These are phyloP conservation scores for Cystobasidiaceae sp. DNA, from an alignment of 1,284 basidiomycete genomes.

Conservation along the genomic window DNA sequence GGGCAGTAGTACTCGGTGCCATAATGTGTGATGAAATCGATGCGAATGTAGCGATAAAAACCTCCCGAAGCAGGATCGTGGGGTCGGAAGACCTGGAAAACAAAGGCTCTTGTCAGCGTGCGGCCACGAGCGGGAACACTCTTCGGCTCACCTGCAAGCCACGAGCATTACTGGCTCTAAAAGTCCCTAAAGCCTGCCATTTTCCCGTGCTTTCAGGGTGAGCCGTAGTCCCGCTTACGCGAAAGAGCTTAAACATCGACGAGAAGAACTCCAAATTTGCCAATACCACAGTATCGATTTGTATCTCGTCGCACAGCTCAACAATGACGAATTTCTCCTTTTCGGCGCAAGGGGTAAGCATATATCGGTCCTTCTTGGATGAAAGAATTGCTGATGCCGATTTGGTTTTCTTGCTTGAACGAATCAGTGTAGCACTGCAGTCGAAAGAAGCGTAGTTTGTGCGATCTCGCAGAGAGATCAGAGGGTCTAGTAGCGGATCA, in stretches of 20 bases:
- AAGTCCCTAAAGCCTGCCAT: constrained; percentile 59
- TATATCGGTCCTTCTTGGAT: constrained; percentile 88
- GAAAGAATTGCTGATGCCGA: constrained; percentile 78
- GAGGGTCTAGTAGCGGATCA: constrained; percentile 34
- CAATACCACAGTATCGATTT: constrained; percentile 90
- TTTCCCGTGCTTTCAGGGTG: constrained; percentile 41
- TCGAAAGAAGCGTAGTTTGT: constrained; percentile 94
- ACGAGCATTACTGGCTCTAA: constrained; percentile 79
- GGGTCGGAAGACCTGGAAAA: constrained; percentile 66
- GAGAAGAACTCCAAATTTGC: constrained; percentile 99
- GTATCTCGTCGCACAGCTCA: constrained; percentile 94
- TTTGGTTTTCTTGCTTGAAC: constrained; percentile 73
- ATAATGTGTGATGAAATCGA: constrained; percentile 92
- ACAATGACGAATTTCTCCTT: constrained; percentile 78
- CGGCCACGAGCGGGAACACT: not conserved
- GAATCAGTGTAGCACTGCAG: constrained; percentile 87
- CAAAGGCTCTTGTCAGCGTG: not conserved
- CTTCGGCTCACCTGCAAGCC: constrained; percentile 71
- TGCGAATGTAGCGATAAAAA: constrained; percentile 88
- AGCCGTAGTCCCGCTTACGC: constrained; percentile 53
- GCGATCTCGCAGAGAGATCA: constrained; percentile 53
- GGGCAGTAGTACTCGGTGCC: constrained; percentile 96
- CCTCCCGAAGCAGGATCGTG: constrained; percentile 56
- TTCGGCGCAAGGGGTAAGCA: constrained; percentile 85
- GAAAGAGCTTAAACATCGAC: constrained; percentile 88